A percentile compares a stretch with the other conserved stretches of the same genome.
Conservation (phyloP, 2,329 filamentous ascomycete species). For the Fusarium anthophilum region DNA sequence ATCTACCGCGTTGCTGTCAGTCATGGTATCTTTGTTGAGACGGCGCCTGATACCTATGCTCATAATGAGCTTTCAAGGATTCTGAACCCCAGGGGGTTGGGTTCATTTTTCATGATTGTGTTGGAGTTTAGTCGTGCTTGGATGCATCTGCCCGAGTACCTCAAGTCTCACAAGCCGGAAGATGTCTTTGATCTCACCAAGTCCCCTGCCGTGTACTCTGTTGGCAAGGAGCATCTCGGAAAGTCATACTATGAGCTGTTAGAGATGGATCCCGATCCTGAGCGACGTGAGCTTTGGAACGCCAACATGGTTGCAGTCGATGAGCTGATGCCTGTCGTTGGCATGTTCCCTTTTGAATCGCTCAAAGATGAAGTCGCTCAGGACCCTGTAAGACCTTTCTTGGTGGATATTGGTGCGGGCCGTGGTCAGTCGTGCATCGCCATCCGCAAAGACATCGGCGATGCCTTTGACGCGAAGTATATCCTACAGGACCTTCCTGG, state of each 20-base stretch:
- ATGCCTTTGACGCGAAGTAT: slow-evolving; percentile 39
- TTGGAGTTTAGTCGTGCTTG: slow-evolving; percentile 45
- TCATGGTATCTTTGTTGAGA: slow-evolving; percentile 45
- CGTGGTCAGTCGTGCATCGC: slow-evolving; percentile 45
- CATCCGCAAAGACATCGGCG: slow-evolving; percentile 40
- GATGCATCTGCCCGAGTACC: slow-evolving; percentile 44
- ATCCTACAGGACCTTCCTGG: slow-evolving; percentile 48
- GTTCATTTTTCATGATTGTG: slow-evolving; percentile 45
- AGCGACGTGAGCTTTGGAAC: slow-evolving; percentile 48
- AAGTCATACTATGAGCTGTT: slow-evolving; percentile 49
- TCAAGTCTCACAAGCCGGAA: slow-evolving; percentile 43
- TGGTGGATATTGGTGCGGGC: slow-evolving; percentile 47
- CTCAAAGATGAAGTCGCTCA: slow-evolving; percentile 43
- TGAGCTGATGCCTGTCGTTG: slow-evolving; percentile 46
- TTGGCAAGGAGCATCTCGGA: slow-evolving; percentile 45
- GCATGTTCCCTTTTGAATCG: slow-evolving; percentile 49
- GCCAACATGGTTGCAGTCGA: slow-evolving; percentile 45
- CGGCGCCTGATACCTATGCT: slow-evolving; percentile 43
- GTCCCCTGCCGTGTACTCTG: slow-evolving; percentile 46
- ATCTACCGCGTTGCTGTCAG: slow-evolving; percentile 44
- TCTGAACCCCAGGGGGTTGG: slow-evolving; percentile 42
- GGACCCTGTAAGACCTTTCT: slow-evolving; percentile 43
- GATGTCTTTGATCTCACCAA: slow-evolving; percentile 46
- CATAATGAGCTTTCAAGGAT: slow-evolving; percentile 46
- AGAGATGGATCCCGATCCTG: slow-evolving; percentile 42